phyloP scores from a whole-genome alignment of 768 basidiomycete genomes.

The Pleurotus pulmonarius region DNA sequence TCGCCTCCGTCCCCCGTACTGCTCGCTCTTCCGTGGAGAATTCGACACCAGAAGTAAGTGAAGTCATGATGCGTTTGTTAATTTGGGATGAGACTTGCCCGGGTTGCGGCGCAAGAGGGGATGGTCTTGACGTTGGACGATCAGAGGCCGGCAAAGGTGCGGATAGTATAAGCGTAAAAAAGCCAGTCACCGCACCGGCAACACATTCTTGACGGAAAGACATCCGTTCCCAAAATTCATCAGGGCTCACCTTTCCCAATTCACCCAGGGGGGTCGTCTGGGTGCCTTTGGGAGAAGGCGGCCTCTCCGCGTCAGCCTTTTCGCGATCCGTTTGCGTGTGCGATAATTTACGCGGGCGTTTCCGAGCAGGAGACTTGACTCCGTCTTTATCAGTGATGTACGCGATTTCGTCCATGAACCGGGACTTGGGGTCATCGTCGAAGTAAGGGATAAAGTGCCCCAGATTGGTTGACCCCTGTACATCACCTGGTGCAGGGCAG shows the following conservation, averaged over 20 bases:
- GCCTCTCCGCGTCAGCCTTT: conserved; percentile 19
- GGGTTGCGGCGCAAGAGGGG: conserved; percentile 45
- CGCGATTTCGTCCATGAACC: conserved; percentile 90
- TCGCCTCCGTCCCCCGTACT: conserved; percentile 63
- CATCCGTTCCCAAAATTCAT: conserved; percentile 98
- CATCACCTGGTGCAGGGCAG: conserved; percentile 28
- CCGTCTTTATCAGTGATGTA: conserved; percentile 59
- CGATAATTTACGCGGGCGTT: conserved; percentile 44
- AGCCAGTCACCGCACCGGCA: conserved; percentile 87
- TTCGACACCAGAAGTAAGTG: conserved; percentile 71
- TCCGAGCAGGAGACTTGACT: conserved; percentile 57
- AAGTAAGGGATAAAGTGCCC: conserved; percentile 84
- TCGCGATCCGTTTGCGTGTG: conserved; percentile 19
- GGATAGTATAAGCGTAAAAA: conserved; percentile 70
- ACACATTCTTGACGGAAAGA: conserved; percentile 94
- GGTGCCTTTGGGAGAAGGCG: neutral
- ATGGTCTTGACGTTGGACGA: conserved; percentile 12
- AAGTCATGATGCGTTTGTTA: conserved; percentile 64
- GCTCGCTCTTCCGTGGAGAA: conserved; percentile 68
- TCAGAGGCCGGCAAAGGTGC: conserved; percentile 16
- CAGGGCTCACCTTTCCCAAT: conserved; percentile 53
- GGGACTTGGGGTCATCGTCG: conserved; percentile 95
- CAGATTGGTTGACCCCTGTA: conserved; percentile 37
- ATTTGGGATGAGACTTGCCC: conserved; percentile 66
- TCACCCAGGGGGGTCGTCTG: conserved; percentile 38